Conservation (phyloP, 2,329 filamentous ascomycete species). For the Arthrobotrys sinensis region DNA sequence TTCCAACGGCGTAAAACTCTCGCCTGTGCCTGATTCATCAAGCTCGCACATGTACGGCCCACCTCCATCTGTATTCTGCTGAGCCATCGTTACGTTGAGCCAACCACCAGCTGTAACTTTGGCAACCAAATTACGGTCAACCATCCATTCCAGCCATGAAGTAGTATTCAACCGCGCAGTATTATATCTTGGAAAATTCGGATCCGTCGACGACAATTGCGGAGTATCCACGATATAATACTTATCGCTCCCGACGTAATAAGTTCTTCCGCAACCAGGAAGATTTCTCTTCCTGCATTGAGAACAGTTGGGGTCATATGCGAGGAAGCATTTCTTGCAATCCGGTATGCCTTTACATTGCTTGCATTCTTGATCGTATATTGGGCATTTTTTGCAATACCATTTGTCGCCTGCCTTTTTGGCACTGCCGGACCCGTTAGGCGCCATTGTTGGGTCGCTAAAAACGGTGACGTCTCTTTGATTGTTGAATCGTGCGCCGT, state of each 20-base stretch:
- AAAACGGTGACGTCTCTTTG: conserved; percentile 38
- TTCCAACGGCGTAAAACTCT: conserved; percentile 9
- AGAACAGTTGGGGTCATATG: conserved; percentile 32
- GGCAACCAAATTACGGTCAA: background rate
- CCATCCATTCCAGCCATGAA: conserved; percentile 29
- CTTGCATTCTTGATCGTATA: conserved; percentile 30
- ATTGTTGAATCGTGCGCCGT: background rate
- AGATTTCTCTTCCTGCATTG: conserved; percentile 18
- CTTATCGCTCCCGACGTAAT: background rate
- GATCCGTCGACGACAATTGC: background rate
- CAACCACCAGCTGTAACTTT: conserved; percentile 39
- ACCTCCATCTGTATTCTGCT: conserved; percentile 37
- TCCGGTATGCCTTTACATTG: conserved; percentile 4
- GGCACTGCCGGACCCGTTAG: conserved; percentile 17
- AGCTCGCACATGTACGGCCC: conserved; percentile 30
- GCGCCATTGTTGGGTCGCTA: conserved; percentile 43
- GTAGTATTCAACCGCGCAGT: conserved; percentile 18
- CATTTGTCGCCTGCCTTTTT: conserved; percentile 30
- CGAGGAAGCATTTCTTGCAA: conserved; percentile 13
- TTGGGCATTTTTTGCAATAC: conserved; percentile 29
- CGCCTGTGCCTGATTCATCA: conserved; percentile 30
- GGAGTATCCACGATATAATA: conserved; percentile 20
- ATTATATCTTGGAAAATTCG: conserved; percentile 11
- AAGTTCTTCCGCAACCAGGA: conserved; percentile 24
- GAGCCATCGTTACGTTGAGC: conserved; percentile 39